A percentile compares a stretch with the other conserved stretches of the same genome.
Evolutionary conservation across 345 rosid genomes (phyloP).

Genomic region (Garcia nutans): DNA sequence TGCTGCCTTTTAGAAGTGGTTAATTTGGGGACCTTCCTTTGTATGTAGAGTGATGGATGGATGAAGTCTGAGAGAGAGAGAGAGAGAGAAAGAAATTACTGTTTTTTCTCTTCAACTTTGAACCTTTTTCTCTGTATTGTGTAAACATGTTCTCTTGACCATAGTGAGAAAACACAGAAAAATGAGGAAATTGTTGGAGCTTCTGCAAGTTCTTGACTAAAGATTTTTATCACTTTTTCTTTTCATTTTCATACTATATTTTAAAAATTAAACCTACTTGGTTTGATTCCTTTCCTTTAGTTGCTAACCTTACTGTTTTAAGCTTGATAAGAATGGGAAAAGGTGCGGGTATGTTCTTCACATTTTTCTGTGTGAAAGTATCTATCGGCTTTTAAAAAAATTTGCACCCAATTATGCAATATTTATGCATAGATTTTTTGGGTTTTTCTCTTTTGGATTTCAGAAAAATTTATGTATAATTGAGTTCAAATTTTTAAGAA

Average conservation of each 20-base stretch:
- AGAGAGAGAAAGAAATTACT: not conserved
- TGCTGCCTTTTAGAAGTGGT: too few species aligned
- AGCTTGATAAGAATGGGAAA: too few species aligned
- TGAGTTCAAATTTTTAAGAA: too few species aligned
- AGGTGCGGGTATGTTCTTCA: too few species aligned
- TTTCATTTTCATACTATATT: not conserved
- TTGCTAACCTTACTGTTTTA: not conserved
- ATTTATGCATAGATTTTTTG: too few species aligned
- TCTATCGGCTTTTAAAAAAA: too few species aligned
- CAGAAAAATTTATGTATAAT: too few species aligned
- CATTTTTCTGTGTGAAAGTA: too few species aligned
- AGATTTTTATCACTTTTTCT: not conserved
- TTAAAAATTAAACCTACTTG: not conserved
- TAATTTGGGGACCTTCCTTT: too few species aligned
- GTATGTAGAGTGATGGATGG: slow-evolving; percentile 18
- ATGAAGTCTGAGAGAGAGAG: slow-evolving; percentile 13
- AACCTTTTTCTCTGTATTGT: slow-evolving; percentile 14
- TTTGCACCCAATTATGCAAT: too few species aligned
- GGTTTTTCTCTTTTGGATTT: too few species aligned
- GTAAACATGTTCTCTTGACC: slow-evolving; percentile 11
- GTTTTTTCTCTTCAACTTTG: slow-evolving; percentile 6
- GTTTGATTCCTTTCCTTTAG: not conserved
- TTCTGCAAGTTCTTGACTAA: not conserved
- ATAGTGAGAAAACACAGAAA: slow-evolving; percentile 4
- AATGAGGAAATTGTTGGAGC: not conserved